Base-by-base conservation (phyloP, 164 flowering plant species). In the Stephania yunnanensis region DNA sequence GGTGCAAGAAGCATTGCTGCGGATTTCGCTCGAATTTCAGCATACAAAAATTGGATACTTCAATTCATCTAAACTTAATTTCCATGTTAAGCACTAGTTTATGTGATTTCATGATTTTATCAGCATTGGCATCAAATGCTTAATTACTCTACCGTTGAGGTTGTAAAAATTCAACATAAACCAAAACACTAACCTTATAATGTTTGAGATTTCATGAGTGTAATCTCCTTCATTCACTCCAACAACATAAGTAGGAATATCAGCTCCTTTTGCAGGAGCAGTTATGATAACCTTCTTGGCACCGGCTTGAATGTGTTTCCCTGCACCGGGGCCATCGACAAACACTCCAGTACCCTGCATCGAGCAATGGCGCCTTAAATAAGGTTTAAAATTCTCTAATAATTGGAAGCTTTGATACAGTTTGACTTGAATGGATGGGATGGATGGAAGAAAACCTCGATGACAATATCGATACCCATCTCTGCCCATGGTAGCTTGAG, bases 1-100 rank as follows among this genome's bases (percentile, higher is more conserved):
- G 79, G 99, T 93, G 91, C 99, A 95, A 83, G 98, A 95, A 75
- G 99, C 99, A 86, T 95, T 95, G 87, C 99, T 95, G 91, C 78
- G 78, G 71, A 69, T 36, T 29, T 68, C 10, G 55, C 65, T 42
- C 44, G 25, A 74, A 10, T 55, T 3, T 31, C 9, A 31, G 71
- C 19, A 58, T 9, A 50, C 10, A 50, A 50, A 50, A 50, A 50
- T 9, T 9, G 55, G 10, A 13, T 50, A 13, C 15, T 50, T 50
- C 15, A 9, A 9, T 6, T 13, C 10, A 12, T 58, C n/a, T 55
- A 15, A 58, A 58, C 3, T 10, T 58, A 1, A 25, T 25, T 36
- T 36, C 42, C 42, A 36, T 36, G 42, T 36, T 36, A 36, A 36
- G 4, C 13, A 19, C 20, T 58, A 58, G 64, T 15, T 36, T n/a